Conservation (phyloP, 495 filamentous ascomycete genomes). For the Penicillium macrosclerotiorum region DNA sequence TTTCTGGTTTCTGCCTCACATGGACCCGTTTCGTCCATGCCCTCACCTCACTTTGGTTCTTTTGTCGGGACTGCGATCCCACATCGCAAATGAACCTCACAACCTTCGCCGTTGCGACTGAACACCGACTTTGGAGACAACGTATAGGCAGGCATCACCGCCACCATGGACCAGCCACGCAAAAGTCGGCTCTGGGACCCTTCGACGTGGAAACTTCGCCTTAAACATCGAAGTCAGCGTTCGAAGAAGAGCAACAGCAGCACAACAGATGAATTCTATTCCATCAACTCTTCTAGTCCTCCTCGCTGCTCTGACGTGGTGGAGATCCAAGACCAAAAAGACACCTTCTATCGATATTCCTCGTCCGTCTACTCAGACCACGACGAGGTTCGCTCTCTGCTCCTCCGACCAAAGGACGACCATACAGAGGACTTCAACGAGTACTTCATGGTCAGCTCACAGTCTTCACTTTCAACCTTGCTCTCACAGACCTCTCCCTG, state of each 20-base stretch:
- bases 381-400: not conserved
- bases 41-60: too few relatives aligned
- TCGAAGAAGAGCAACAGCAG: too few relatives aligned
- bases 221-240: not conserved
- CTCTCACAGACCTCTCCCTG: not conserved
- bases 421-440: not conserved
- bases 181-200: not conserved
- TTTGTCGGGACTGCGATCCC: not conserved
- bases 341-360: not conserved
- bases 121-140: not conserved
- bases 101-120: not conserved
- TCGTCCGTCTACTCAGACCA: slow-evolving; percentile 1
- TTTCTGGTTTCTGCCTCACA: too few relatives aligned
- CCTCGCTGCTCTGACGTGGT: not conserved
- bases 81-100: too few relatives aligned
- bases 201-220: slow-evolving; percentile 2
- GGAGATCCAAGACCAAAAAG: not conserved
- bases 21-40: too few relatives aligned
- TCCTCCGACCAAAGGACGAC: not conserved
- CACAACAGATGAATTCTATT: not conserved
- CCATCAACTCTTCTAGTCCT: not conserved
- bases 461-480: too few relatives aligned
- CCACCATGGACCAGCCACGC: not conserved
- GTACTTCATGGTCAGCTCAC: not conserved
- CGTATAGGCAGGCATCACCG: too few relatives aligned